These are phyloP conservation scores for Sporothrix variecibatus DNA, from an alignment of 2,329 filamentous ascomycete genomes.

Conservation along the genomic window DNA sequence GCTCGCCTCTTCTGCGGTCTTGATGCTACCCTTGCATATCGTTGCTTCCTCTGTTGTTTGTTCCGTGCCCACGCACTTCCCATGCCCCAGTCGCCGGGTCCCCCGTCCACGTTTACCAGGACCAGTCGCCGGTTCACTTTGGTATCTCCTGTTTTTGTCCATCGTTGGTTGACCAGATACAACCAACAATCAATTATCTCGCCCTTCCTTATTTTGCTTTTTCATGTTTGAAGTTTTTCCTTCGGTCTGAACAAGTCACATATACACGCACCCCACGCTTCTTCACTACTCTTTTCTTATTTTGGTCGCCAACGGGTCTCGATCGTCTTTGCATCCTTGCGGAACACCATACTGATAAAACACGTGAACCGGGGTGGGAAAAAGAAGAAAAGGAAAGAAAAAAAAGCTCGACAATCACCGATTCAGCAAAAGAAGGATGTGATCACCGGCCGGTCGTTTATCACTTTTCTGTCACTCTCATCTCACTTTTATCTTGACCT, in stretches of 20 bases:
- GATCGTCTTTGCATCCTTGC: not conserved
- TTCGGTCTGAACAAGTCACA: not conserved
- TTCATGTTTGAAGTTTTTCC: not conserved
- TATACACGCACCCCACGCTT: not conserved
- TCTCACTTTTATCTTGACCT: not conserved
- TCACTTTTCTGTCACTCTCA: not conserved
- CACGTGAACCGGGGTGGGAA: not conserved
- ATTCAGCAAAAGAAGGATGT: not conserved
- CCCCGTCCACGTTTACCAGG: not conserved
- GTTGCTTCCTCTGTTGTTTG: constrained; percentile 5
- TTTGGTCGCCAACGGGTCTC: not conserved
- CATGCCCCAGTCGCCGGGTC: not conserved
- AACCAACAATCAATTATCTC: not conserved
- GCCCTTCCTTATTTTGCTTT: not conserved
- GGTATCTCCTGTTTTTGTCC: not conserved
- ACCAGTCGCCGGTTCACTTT: not conserved
- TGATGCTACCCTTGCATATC: not conserved
- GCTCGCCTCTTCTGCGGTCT: not conserved
- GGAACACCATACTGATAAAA: not conserved
- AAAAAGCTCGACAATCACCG: not conserved
- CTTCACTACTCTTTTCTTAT: not conserved
- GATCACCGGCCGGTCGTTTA: not conserved
- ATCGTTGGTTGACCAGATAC: not conserved
- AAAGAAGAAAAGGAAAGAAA: not conserved
- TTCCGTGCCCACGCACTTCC: not conserved